Percentiles rank a stretch among this genome's conserved stretches.
phyloP scores from a whole-genome alignment of 2,329 filamentous ascomycete species.

The Colletotrichum chrysophilum region DNA sequence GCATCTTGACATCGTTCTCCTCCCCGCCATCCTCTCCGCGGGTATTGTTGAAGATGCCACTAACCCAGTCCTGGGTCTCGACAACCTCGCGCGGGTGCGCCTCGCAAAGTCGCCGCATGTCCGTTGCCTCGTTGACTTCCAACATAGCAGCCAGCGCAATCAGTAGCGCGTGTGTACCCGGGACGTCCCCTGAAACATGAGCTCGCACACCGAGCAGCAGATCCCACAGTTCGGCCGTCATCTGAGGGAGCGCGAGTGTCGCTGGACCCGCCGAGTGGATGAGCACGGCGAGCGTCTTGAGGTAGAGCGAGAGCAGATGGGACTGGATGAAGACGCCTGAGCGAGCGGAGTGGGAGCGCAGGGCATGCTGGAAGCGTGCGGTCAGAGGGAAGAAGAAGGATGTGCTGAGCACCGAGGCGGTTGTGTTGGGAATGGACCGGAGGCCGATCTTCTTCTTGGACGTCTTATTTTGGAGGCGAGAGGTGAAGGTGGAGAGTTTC shows the following conservation, averaged over 20 bases:
- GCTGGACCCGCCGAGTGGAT: constrained; percentile 84
- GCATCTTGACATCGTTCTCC: constrained; percentile 79
- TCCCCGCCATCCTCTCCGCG: constrained; percentile 62
- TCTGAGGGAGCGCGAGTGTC: constrained; percentile 75
- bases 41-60: constrained; percentile 71
- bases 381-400: constrained; percentile 89
- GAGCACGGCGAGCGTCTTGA: constrained; percentile 85
- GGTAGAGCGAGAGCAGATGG: constrained; percentile 76
- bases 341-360: constrained; percentile 44
- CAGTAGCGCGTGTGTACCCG: constrained; percentile 75
- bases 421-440: constrained; percentile 73
- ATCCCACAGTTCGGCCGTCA: constrained; percentile 85
- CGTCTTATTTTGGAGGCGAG: constrained; percentile 60
- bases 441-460: constrained; percentile 41
- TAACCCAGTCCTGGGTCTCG: constrained; percentile 88
- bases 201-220: constrained; percentile 76
- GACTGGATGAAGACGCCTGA: constrained; percentile 71
- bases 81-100: constrained; percentile 78
- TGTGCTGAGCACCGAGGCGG: constrained; percentile 76
- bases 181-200: constrained; percentile 63
- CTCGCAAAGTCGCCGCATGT: constrained; percentile 71
- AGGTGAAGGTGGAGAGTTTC: constrained; percentile 89
- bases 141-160: constrained; percentile 81
- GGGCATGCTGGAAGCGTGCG: constrained; percentile 75
- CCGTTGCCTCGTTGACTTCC: constrained; percentile 71